These are phyloP conservation scores for Colletotrichum neosansevieriae DNA, from an alignment of 2,329 filamentous ascomycete genomes.

Conservation along the genomic window DNA sequence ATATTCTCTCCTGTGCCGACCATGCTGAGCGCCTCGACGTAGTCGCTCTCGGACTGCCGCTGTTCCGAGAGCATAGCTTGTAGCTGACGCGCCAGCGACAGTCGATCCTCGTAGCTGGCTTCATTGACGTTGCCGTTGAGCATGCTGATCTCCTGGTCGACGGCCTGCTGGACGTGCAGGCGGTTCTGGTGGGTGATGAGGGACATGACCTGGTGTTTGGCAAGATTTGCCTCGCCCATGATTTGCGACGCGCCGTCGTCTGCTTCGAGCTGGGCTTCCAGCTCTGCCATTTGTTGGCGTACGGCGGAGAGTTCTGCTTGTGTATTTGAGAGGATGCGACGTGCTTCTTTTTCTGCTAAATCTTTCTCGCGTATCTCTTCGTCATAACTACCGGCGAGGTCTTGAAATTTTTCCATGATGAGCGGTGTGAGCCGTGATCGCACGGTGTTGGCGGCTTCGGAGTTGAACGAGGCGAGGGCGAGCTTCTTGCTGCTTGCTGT, in stretches of 20 bases:
- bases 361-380: conserved; percentile 82
- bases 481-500: conserved; percentile 53
- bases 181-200: conserved; percentile 65
- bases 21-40: conserved; percentile 75
- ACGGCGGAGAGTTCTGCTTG: conserved; percentile 74
- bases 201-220: conserved; percentile 62
- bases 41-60: conserved; percentile 72
- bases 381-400: conserved; percentile 78
- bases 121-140: conserved; percentile 59
- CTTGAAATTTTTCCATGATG: conserved; percentile 78
- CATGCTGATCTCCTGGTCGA: conserved; percentile 63
- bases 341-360: conserved; percentile 75
- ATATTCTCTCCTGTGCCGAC: conserved; percentile 80
- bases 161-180: conserved; percentile 63
- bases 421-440: conserved; percentile 77
- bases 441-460: conserved; percentile 75
- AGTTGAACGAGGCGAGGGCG: conserved; percentile 61
- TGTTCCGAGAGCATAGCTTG: conserved; percentile 69
- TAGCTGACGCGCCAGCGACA: conserved; percentile 70
- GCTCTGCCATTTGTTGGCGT: conserved; percentile 69
- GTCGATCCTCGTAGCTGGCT: conserved; percentile 66
- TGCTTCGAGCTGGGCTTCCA: conserved; percentile 66
- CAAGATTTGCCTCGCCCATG: conserved; percentile 62
- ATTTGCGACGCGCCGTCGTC: conserved; percentile 66
- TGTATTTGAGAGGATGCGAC: conserved; percentile 73